Base-by-base conservation (phyloP, 2,329 filamentous ascomycete genomes). In the Fusarium virguliforme region DNA sequence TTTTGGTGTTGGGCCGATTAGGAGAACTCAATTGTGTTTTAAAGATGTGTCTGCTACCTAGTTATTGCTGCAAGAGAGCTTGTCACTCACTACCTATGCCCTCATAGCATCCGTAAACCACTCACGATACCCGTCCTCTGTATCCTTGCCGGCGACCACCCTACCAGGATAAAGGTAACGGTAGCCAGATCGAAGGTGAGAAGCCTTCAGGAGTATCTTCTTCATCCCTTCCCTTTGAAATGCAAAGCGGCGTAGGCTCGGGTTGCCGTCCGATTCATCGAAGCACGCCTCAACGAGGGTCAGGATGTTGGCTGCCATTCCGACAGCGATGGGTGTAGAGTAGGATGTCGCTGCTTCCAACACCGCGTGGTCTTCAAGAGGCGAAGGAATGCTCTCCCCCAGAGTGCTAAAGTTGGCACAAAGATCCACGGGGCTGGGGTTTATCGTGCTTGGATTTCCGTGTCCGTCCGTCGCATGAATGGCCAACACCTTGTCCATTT, bases 251-350 rank as follows among this genome's bases (percentile, higher is more conserved):
- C 35, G 30, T 50, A 22, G n/a, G 13, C 12, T 37, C 28, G 24
- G 32, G 37, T 59, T 30, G 9, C 24, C 38, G 3, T 26, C 15
- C 34, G n/a, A n/a, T 53, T n/a, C 8, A 22, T 46, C 74, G 80
- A 26, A 30, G 30, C 43, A 30, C 41, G 30, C 26, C 3, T 65
- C 32, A 10, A 46, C 55, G 22, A 62, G 26, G 18, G 18, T 37
- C 22, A 59, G n/a, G 46, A 65, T 32, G 30, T 53, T 55, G 24
- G 53, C 62, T 24, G 41, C 56, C 37, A 65, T 58, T 24, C 53
- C 57, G 35, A 46, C 30, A 34, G 57, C 56, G 6, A 65, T 35
- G 10, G 62, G 22, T 8, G 62, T 34, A 32, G 34, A 6, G 40
- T 40, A 65, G 9, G 62, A 65, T 9, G 62, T 65, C 6, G 50